phyloP scores from a whole-genome alignment of 768 basidiomycete species.

The Lentinus brumalis region DNA sequence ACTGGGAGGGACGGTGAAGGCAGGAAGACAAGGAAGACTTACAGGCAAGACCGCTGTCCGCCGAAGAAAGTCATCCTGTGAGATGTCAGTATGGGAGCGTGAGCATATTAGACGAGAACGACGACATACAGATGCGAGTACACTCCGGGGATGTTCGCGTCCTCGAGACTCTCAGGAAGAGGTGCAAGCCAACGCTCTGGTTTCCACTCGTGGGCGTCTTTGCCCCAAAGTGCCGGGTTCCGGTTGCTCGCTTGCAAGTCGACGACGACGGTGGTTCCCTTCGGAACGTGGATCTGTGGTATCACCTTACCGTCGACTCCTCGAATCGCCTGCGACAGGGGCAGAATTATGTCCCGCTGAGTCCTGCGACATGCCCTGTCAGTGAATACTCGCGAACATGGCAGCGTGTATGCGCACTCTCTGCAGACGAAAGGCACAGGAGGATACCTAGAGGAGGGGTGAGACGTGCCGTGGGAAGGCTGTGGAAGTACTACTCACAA shows the following conservation, averaged over 20 bases:
- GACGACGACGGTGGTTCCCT: conserved; percentile 26
- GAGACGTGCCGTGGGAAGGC: neutral
- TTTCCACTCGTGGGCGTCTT: conserved; percentile 23
- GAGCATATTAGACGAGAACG: neutral
- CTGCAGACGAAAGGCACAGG: conserved; percentile 1
- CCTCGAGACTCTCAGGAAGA: neutral
- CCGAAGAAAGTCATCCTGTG: conserved; percentile 27
- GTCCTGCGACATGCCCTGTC: neutral
- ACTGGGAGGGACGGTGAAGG: conserved; percentile 27
- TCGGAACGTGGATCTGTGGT: conserved; percentile 27
- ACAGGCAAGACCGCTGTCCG: conserved; percentile 36
- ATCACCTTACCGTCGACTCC: conserved; percentile 30
- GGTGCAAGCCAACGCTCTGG: conserved; percentile 19
- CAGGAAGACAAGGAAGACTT: conserved; percentile 6
- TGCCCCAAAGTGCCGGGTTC: conserved; percentile 20
- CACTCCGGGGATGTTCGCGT: conserved; percentile 5
- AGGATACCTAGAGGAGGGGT: neutral
- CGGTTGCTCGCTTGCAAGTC: conserved; percentile 23
- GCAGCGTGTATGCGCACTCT: conserved; percentile 1
- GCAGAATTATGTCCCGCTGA: conserved; percentile 29
- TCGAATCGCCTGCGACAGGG: conserved; percentile 32
- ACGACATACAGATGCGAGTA: conserved; percentile 3
- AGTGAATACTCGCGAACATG: neutral
- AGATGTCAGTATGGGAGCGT: neutral
- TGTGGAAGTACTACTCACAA: conserved; percentile 45